Evolutionary conservation across 208 protist species (phyloP), one percentile per base, ranked within the genome.

Genomic region (Blastocrithidia nonstop): DNA sequence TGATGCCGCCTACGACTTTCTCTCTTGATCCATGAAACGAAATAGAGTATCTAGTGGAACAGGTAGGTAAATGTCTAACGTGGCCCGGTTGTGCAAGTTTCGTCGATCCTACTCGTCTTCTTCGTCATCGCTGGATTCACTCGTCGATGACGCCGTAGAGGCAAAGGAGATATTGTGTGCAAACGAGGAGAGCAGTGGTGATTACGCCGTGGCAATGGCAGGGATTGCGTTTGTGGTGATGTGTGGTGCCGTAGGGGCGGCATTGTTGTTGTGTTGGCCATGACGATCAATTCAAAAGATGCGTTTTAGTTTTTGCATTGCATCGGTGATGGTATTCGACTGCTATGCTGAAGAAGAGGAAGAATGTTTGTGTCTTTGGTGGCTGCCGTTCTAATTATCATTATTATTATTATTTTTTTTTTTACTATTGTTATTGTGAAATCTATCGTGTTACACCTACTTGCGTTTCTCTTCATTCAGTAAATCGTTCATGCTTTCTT

Each of bases 41-140:
- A 83, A 83, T 11, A 86, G 59, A 0, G 61, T 58, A 47, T 85
- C 74, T 5, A 84, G 57, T 1, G 74, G 74, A 16, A 84, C 36
- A 3, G 80, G 80, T 7, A 89, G 56, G 46, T 82, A 85, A 36
- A 89, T 89, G 56, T 89, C 80, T 9, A 89, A 70, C 4, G 56
- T 73, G 28, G 79, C 71, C 21, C 79, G 66, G 55, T 85, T 88
- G 58, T 88, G 71, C 39, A 88, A 50, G 45, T 88, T 88, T 43
- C 69, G 62, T 31, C 49, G 17, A 44, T 85, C 79, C 39, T 88
- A 74, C 22, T 85, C 74, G 45, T 88, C 79, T 1, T 62, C 70
- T 0, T 58, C 50, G n/a, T 54, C 54, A 36, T 76, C 48, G n/a
- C n/a, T n/a, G 25, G 37, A 13, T n/a, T n/a, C n/a, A n/a, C 25